Base-by-base conservation (phyloP, 108 stramenopile species). In the Nitzschia inconspicua region DNA sequence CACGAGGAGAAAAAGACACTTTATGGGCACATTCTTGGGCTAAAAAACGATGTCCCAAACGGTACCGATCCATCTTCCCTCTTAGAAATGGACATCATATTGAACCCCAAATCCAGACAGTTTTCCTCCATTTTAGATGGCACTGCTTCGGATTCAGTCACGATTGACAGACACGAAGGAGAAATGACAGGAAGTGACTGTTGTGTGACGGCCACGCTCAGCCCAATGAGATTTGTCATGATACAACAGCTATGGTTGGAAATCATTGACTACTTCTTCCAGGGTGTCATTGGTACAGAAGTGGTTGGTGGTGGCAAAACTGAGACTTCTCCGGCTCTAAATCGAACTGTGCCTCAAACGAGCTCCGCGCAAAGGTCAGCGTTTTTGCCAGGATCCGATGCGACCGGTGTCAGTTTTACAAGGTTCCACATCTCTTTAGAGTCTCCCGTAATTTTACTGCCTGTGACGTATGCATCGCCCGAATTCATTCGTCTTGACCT, bases 161-260 rank as follows among this genome's bases (percentile, higher is more conserved):
- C 57, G n/a, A 68, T 72, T 22, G 61, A 73, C 27, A 46, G 43
- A 24, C 73, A 77, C 26, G 14, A 29, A n/a, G 76, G 73, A 7
- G 20, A 22, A 2, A 57, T 82, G 27, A 46, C 26, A 6, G 79
- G 82, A 13, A 83, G 67, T 51, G 78, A 91, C 47, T 44, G 46
- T 41, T 50, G 41, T 36, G 44, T 91, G 23, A 47, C 46, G 32
- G 64, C 83, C 3, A 44, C 61, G 6, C 74, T 91, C 40, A 77
- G 75, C 31, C 78, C 80, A 13, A 87, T 88, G 84, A 65, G 75
- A 42, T 85, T 91, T 70, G 90, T 91, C 0, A 82, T 76, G 30
- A 51, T 88, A 2, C 73, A 86, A 49, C 90, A 91, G 46, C 64
- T 91, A 2, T 85, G 82, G 86, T 75, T 86, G 23, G 90, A 91